phyloP scores from a whole-genome alignment of 768 basidiomycete genomes.

The Pleurotus platypus region DNA sequence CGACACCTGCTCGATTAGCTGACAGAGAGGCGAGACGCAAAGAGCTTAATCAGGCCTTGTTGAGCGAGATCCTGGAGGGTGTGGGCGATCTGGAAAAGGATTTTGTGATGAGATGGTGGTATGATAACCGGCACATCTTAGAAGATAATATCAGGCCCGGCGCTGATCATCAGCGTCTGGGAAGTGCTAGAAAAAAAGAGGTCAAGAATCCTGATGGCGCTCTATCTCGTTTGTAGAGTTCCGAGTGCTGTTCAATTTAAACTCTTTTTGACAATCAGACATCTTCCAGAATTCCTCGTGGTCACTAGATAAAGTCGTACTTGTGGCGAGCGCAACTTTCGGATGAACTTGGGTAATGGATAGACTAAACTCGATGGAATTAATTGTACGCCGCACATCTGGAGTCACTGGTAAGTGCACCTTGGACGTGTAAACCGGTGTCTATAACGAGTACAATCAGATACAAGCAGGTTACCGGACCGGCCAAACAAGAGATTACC shows the following conservation, averaged over 20 bases:
- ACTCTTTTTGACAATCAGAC: neutral
- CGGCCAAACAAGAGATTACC: conserved; percentile 18
- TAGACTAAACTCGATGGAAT: conserved; percentile 1
- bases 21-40: conserved; percentile 21
- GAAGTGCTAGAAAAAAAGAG: neutral
- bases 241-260: neutral
- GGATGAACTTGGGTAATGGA: neutral
- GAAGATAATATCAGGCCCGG: neutral
- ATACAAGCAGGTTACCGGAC: conserved; percentile 19
- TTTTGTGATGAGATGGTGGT: conserved; percentile 72
- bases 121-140: conserved; percentile 32
- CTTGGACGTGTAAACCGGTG: neutral
- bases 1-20: conserved; percentile 2
- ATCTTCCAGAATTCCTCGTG: conserved; percentile 1
- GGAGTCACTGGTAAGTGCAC: neutral
- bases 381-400: neutral
- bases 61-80: conserved; percentile 58
- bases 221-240: conserved; percentile 6
- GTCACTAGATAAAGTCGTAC: neutral
- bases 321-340: neutral
- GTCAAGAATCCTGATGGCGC: neutral
- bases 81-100: conserved; percentile 71
- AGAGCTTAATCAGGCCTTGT: conserved; percentile 55
- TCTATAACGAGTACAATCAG: conserved; percentile 8
- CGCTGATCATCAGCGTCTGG: neutral